phyloP scores from a whole-genome alignment of 768 basidiomycete species.

The Russula sp. region DNA sequence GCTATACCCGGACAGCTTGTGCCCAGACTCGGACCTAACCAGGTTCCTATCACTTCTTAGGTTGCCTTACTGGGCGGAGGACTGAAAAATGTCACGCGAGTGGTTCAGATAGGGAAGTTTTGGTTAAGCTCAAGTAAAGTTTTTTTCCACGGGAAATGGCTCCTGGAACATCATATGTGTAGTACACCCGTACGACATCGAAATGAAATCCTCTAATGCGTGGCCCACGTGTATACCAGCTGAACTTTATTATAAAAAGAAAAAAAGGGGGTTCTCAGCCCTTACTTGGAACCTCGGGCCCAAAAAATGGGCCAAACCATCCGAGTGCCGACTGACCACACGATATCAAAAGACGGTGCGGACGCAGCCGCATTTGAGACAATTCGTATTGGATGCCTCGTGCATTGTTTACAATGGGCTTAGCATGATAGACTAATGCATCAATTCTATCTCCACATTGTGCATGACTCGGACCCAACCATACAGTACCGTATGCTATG shows the following conservation, averaged over 20 bases:
- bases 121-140: not conserved
- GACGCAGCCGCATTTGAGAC: slow-evolving; percentile 1
- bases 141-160: not conserved
- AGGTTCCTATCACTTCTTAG: not conserved
- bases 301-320: not conserved
- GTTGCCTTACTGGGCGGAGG: slow-evolving; percentile 9
- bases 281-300: too few relatives aligned
- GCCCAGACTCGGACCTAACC: not conserved
- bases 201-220: not conserved
- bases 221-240: slow-evolving; percentile 1
- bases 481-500: too few relatives aligned
- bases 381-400: not conserved
- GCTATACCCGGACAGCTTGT: not conserved
- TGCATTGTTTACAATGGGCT: not conserved
- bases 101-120: not conserved
- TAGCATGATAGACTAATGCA: not conserved
- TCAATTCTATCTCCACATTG: not conserved
- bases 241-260: not conserved
- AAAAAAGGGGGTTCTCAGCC: not conserved
- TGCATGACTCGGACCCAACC: not conserved
- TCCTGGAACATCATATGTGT: not conserved
- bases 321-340: not conserved
- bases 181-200: too few relatives aligned
- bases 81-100: not conserved
- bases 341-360: not conserved